Conservation (phyloP, 257 asterid species). For the Nicotiana attenuata region DNA sequence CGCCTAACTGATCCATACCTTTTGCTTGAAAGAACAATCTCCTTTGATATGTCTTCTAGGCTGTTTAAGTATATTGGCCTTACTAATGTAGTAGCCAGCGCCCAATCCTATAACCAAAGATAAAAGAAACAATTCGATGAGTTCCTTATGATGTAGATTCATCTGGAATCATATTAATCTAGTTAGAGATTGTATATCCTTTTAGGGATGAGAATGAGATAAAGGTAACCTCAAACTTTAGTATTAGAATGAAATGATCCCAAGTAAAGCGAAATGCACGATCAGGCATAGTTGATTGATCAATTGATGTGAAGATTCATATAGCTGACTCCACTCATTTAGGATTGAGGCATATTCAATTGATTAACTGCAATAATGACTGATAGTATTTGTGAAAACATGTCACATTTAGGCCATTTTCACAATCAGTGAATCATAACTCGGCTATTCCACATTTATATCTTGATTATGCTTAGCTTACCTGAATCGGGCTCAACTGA, state of each 20-base stretch:
- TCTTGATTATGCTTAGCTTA: not conserved
- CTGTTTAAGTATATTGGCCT: constrained; percentile 17
- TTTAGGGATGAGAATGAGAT: no score
- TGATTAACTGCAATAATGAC: not conserved
- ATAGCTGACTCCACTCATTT: not conserved
- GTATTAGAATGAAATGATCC: no score
- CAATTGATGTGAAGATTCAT: not conserved
- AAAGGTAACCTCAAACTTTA: no score
- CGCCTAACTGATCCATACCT: constrained; percentile 25
- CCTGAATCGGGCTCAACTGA: constrained; percentile 29
- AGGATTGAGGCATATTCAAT: not conserved
- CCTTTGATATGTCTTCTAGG: constrained; percentile 14
- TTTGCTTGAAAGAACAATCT: constrained; percentile 4
- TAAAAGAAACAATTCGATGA: not conserved
- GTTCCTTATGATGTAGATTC: not conserved
- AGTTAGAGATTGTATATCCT: no score
- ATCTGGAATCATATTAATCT: no score
- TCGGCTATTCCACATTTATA: not conserved
- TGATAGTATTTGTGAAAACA: not conserved
- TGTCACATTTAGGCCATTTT: not conserved
- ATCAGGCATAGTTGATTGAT: not conserved
- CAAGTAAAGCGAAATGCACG: not conserved
- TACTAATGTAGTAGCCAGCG: constrained; percentile 25
- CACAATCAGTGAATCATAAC: not conserved
- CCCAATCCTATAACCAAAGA: constrained; percentile 24